Evolutionary conservation across 371 early-diverging fungal species (phyloP), one percentile per base, ranked within the genome.

Genomic region (Nematocida ironsii): DNA sequence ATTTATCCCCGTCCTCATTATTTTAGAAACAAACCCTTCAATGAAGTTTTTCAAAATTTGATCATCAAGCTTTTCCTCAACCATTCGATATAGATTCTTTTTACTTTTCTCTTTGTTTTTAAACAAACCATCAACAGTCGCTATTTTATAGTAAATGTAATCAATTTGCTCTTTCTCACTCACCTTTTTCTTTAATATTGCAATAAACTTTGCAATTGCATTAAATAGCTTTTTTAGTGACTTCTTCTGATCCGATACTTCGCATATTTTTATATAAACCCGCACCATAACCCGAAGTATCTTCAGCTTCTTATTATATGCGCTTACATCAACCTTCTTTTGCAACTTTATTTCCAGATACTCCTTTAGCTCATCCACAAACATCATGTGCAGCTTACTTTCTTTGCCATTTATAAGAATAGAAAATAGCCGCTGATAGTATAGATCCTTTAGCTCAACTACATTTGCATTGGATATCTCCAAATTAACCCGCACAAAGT

Each of bases 401-500:
- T 78, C 80, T 25, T 71, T 16, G 9, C 45, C 50, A 6, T 60
- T 39, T 33, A 78, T 33, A 18, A 78, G 69, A n/a, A 57, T 67
- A 5, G 50, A 42, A 56, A 11, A 68, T 11, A 78, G 42, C 54
- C 61, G 45, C n/a, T 62, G 47, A 47, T 39, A 78, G 54, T 68
- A 78, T 18, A 78, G 60, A 25, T 60, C 40, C 20, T 78, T 67
- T 16, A 78, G 62, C 20, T 47, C 69, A 40, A 67, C 25, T 13
- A 78, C 57, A 23, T 78, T 78, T 27, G 72, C 44, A 27, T 67
- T 68, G 13, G 70, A 70, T 33, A 68, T 52, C 69, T 78, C 80
- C 48, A 78, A 0, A n/a, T 67, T 78, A 5, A 78, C 69, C 1
- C 80, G 80, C 20, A 78, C 67, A 55, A 78, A 78, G 80, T 78